These are phyloP conservation scores for Pichia sp. DNA, from an alignment of 1,139 yeast genomes.

Conservation along the genomic window DNA sequence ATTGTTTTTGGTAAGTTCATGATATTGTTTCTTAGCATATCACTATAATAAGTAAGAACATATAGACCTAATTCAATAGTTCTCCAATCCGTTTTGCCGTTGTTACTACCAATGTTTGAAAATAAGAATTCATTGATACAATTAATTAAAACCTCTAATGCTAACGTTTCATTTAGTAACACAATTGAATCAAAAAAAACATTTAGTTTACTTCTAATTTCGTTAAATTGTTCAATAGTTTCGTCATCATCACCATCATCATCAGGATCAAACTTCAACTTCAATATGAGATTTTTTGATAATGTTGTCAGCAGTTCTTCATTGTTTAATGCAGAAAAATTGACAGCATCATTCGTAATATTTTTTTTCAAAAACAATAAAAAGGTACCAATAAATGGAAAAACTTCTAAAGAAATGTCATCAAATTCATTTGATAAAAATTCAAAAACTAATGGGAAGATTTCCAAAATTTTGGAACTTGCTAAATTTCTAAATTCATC, in stretches of 20 bases:
- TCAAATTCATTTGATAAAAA: slow-evolving; percentile 80
- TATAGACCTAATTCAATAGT: slow-evolving; percentile 79
- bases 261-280: slow-evolving; percentile 74
- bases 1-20: slow-evolving; percentile 62
- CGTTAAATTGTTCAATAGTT: slow-evolving; percentile 69
- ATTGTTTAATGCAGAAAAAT: slow-evolving; percentile 27
- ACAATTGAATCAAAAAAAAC: slow-evolving; percentile 84
- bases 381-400: slow-evolving; percentile 73
- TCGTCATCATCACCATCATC: slow-evolving; percentile 69
- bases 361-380: slow-evolving; percentile 64
- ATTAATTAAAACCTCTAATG: slow-evolving; percentile 60
- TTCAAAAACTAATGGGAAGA: slow-evolving; percentile 68
- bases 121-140: slow-evolving; percentile 60
- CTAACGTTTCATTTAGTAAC: slow-evolving; percentile 64
- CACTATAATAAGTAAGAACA: slow-evolving; percentile 74
- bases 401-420: slow-evolving; percentile 78
- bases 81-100: slow-evolving; percentile 52
- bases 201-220: slow-evolving; percentile 66
- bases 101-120: slow-evolving; percentile 21
- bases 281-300: slow-evolving; percentile 63
- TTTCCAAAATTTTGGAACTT: slow-evolving; percentile 46
- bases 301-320: slow-evolving; percentile 55
- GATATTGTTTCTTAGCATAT: slow-evolving; percentile 67
- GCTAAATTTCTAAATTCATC: slow-evolving; percentile 36
- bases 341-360: slow-evolving; percentile 32